A percentile compares a stretch with the other conserved stretches of the same genome.
These are phyloP conservation scores for Saksenaea vasiformis DNA, from an alignment of 371 early-diverging fungal genomes.

Conservation along the genomic window DNA sequence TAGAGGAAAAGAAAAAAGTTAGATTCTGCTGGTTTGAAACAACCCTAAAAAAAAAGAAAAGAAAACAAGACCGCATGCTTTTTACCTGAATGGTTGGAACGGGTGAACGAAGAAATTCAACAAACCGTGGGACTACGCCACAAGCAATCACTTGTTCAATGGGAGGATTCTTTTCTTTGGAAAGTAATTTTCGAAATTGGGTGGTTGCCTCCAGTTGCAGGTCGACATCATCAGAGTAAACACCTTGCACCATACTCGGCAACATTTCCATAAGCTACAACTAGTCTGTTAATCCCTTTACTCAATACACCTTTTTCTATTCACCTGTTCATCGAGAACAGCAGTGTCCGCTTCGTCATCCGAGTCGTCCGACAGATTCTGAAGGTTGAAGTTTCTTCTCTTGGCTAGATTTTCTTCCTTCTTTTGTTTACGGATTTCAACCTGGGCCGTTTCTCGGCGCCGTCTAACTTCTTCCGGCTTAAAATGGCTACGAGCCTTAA, in stretches of 20 bases:
- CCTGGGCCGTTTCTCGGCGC: slow-evolving; percentile 89
- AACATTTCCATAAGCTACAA: slow-evolving; percentile 63
- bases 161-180: slow-evolving; percentile 97
- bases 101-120: slow-evolving; percentile 84
- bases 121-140: slow-evolving; percentile 96
- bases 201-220: slow-evolving; percentile 82
- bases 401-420: slow-evolving; percentile 93
- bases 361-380: slow-evolving; percentile 65
- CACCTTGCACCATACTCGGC: slow-evolving; percentile 72
- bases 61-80: slow-evolving; percentile 2
- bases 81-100: slow-evolving; percentile 86
- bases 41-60: neutral
- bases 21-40: too few species aligned
- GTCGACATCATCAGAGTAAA: slow-evolving; percentile 76
- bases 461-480: slow-evolving; percentile 93
- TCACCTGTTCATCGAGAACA: slow-evolving; percentile 53
- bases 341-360: slow-evolving; percentile 77
- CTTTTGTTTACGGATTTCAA: slow-evolving; percentile 94
- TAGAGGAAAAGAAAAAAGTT: too few species aligned
- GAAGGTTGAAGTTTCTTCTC: slow-evolving; percentile 79
- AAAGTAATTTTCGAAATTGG: slow-evolving; percentile 94
- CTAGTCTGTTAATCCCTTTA: neutral
- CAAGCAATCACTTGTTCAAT: slow-evolving; percentile 96
- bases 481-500: slow-evolving; percentile 85
- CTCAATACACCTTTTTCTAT: neutral